Evolutionary conservation across 1,284 basidiomycete species (phyloP), one percentile per base, ranked within the genome.

Genomic region (Ganoderma lingzhi): DNA sequence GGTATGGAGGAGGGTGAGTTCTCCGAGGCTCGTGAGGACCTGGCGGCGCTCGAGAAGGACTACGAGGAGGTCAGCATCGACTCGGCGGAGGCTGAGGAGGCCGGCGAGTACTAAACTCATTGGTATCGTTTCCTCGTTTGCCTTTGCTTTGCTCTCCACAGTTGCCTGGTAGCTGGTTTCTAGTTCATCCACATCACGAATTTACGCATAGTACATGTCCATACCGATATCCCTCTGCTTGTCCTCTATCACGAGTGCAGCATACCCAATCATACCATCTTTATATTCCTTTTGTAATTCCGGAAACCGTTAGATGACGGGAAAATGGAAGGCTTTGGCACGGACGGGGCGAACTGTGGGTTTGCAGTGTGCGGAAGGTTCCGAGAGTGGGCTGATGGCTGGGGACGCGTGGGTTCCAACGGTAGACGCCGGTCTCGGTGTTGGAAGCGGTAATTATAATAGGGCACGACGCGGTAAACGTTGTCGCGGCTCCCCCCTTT

Each of bases 1-100:
- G 97, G 97, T 84, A 99, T 98, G 97, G 97, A 98, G 83, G 97
- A 98, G 85, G 96, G 97, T 80, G 97, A 99, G 84, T 97, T 98
- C 85, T 96, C 95, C 61, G 97, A 98, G 85, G 97, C 96, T 37
- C 94, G 97, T 75, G 97, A 98, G 84, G 97, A 98, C 82, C 90
- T 98, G 70, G 97, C 97, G 51, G 97, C 97, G 17, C 90, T 98
- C 70, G 97, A 98, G 87, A 97, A 98, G 84, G 96, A 97, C 78
- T 97, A 97, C 80, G 95, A 96, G 82, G 96, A 97, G 83, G 96
- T 98, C 80, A 96, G 95, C 77, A 92, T 94, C 70, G 96, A 97
- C 85, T 94, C 94, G 64, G 93, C 92, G 60, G 95, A 96, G 71
- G 89, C 84, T 39, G 95, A 95, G 80, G 95, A 93, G 79, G 90